These are phyloP conservation scores for Glutinoglossum americanum DNA, from an alignment of 495 filamentous ascomycete genomes.

Conservation along the genomic window DNA sequence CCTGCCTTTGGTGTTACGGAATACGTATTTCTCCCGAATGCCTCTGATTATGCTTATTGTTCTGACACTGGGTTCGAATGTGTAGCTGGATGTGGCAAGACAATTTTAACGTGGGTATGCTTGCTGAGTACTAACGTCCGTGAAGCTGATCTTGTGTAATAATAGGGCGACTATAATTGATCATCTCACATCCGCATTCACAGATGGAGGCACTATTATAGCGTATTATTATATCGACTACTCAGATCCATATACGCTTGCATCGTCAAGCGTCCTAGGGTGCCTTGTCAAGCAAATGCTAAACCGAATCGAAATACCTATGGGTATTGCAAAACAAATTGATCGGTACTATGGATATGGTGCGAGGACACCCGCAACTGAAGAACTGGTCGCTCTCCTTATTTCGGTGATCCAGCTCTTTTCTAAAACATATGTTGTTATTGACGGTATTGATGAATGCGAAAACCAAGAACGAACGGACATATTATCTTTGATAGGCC, in stretches of 20 bases:
- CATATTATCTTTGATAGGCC: background rate
- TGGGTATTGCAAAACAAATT: background rate
- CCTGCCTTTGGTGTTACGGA: background rate
- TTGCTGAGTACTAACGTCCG: background rate
- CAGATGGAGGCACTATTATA: background rate
- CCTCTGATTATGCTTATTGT: background rate
- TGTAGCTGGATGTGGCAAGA: background rate
- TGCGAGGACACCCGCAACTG: background rate
- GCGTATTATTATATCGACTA: background rate
- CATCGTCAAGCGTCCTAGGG: background rate
- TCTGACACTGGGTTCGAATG: background rate
- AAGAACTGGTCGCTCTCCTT: background rate
- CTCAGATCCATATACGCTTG: background rate
- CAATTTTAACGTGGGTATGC: background rate
- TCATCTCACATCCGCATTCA: background rate
- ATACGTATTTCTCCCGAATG: background rate
- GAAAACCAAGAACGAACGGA: background rate
- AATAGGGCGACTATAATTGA: background rate
- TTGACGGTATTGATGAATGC: background rate
- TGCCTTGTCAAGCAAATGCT: background rate
- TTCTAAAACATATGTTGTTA: background rate
- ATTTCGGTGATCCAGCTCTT: background rate
- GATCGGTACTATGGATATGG: background rate
- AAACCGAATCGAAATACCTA: background rate
- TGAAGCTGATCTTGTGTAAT: background rate